Percentiles rank a stretch among this genome's conserved stretches.
phyloP scores from a whole-genome alignment of 2,329 filamentous ascomycete genomes.

The Colletotrichum lentis region DNA sequence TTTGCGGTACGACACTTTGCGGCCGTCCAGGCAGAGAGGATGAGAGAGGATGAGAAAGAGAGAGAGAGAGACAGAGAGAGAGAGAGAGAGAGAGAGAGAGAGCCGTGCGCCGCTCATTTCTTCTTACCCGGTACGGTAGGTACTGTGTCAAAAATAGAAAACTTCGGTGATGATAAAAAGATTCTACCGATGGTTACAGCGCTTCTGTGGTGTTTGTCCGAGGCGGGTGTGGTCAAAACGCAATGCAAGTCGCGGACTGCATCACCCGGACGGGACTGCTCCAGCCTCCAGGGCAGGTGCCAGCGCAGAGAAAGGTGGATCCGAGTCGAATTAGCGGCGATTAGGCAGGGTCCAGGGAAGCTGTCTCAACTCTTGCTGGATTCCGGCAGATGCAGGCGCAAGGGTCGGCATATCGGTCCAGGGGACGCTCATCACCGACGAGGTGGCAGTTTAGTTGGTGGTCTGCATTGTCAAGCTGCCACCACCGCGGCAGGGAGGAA shows the following conservation, averaged over 20 bases:
- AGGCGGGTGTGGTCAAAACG: conserved; percentile 10
- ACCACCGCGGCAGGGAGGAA: not conserved
- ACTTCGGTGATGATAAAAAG: not conserved
- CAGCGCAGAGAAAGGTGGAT: conserved; percentile 22
- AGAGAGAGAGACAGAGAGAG: not conserved
- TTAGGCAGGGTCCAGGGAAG: not conserved
- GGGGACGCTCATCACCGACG: conserved; percentile 10
- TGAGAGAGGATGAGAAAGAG: too few species aligned
- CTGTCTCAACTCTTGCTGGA: not conserved
- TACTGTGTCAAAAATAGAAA: too few species aligned
- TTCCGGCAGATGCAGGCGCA: conserved; percentile 12
- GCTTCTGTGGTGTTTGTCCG: conserved; percentile 1
- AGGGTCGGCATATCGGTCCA: conserved; percentile 22
- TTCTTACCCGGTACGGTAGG: too few species aligned
- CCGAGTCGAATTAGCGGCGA: conserved; percentile 6
- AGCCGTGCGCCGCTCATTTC: not conserved
- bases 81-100: too few species aligned
- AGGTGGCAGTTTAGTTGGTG: too few species aligned
- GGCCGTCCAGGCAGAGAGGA: not conserved
- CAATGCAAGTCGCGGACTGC: conserved; percentile 15
- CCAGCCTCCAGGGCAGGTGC: conserved; percentile 18
- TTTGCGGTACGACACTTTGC: not conserved
- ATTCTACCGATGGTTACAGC: conserved; percentile 2
- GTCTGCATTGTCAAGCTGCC: too few species aligned
- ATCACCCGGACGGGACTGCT: conserved; percentile 10